A percentile compares a stretch with the other conserved stretches of the same genome.
These are phyloP conservation scores for Hortaea sp. DNA, from an alignment of 2,329 filamentous ascomycete genomes.

Conservation along the genomic window DNA sequence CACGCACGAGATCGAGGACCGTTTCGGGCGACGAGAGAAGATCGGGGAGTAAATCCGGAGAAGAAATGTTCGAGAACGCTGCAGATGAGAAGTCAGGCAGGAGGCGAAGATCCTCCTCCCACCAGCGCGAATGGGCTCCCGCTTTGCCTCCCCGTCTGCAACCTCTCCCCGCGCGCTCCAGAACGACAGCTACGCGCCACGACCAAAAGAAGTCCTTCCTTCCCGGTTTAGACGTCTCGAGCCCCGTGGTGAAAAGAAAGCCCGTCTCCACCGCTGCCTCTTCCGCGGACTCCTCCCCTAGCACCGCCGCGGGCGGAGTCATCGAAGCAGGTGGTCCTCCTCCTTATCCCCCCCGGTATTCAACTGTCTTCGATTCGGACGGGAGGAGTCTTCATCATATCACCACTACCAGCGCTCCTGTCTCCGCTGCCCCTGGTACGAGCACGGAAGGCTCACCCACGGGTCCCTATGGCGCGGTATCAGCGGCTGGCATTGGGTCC, in stretches of 20 bases:
- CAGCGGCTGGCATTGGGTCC: too few relatives aligned
- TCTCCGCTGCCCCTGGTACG: too few relatives aligned
- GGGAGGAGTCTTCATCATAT: conserved; percentile 20
- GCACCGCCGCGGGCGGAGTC: conserved; percentile 20
- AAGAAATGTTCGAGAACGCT: background rate
- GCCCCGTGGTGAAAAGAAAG: conserved; percentile 6
- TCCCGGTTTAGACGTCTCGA: conserved; percentile 1
- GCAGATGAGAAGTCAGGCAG: too few relatives aligned
- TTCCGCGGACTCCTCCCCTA: background rate
- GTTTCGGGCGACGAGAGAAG: background rate
- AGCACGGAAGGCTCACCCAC: too few relatives aligned
- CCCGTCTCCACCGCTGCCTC: conserved; percentile 4
- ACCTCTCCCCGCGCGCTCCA: too few relatives aligned
- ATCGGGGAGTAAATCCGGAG: background rate
- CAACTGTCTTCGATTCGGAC: conserved; percentile 28
- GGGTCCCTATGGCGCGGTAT: too few relatives aligned
- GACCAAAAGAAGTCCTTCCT: background rate
- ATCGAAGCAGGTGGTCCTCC: conserved; percentile 16
- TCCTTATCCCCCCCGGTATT: conserved; percentile 35
- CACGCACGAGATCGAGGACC: conserved; percentile 4
- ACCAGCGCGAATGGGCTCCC: too few relatives aligned
- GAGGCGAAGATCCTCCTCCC: too few relatives aligned
- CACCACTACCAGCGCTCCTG: background rate
- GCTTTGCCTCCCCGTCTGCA: too few relatives aligned
- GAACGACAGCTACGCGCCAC: too few relatives aligned